Base-by-base conservation (phyloP, 2,329 filamentous ascomycete species). In the Davidsoniella australis region DNA sequence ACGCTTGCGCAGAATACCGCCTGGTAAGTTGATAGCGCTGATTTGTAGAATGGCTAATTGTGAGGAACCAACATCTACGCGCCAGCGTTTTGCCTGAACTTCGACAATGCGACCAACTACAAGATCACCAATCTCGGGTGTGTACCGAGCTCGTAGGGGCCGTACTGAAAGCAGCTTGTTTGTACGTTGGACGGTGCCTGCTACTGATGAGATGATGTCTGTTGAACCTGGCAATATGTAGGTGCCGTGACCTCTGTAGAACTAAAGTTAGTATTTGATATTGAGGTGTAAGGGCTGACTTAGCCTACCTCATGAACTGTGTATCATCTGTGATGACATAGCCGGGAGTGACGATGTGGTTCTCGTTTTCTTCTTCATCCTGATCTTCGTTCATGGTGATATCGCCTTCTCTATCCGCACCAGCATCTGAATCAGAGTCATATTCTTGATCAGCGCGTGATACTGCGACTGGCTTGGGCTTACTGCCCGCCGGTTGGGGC, bases 161-260 rank as follows among this genome's bases (percentile, higher is more conserved):
- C 82, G 80, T 51, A 98, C 84, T 2, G 86, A 94, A 56, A 98
- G 80, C 44, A 98, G 80, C 64, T 95, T 96, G 74, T 98, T 98
- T 53, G 89, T 96, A 62, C 88, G 89, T 60, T 83, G 80, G 36
- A 96, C 73, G 5, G 82, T 89, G 59, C 91, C 91, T 5, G 88
- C 88, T 29, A 98, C 82, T 5, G 91, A 94, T 44, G 86, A 88
- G 51, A 82, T 77, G 61, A 98, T 98, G 52, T 78, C 73, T 4
- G 74, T 76, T 47, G 73, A 71, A 43, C 68, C 63, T 4, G 73
- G 64, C 16, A 75, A 73, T 43, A 84, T 71, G 63, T 85, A 94
- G 45, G 91, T 98, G 57, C 91, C 91, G 67, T 98, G 91, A 59
- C 91, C 91, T 67, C 87, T 85, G 61, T 18, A 26, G 41, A 17